These are phyloP conservation scores for Aspergillus tamarii DNA, from an alignment of 2,329 filamentous ascomycete species.

Conservation along the genomic window DNA sequence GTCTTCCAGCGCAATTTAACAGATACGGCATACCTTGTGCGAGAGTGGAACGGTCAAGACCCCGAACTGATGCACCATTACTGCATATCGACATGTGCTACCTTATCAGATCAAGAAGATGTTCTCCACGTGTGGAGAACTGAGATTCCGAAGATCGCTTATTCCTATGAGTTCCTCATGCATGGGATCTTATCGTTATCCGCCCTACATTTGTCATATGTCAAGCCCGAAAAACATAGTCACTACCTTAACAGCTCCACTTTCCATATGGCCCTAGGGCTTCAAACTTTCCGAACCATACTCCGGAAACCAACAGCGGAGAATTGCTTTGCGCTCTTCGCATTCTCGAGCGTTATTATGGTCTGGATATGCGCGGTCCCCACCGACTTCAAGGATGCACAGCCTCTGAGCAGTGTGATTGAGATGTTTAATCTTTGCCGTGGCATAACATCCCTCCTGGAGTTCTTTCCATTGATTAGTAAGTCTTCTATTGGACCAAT, in stretches of 20 bases:
- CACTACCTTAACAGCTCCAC: slow-evolving; percentile 18
- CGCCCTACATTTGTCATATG: slow-evolving; percentile 29
- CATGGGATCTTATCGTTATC: slow-evolving; percentile 37
- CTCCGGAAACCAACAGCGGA: neutral
- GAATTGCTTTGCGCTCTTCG: neutral
- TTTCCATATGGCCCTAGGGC: slow-evolving; percentile 19
- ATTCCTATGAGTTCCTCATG: slow-evolving; percentile 36
- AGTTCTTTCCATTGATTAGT: neutral
- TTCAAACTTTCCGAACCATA: slow-evolving; percentile 9
- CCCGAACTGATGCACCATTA: slow-evolving; percentile 47
- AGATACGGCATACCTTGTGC: slow-evolving; percentile 5
- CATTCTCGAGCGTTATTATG: neutral
- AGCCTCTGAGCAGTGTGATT: neutral
- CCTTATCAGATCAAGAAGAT: slow-evolving; percentile 12
- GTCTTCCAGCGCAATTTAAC: slow-evolving; percentile 13
- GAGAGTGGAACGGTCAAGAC: slow-evolving; percentile 16
- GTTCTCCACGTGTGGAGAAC: slow-evolving; percentile 34
- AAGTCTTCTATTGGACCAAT: neutral
- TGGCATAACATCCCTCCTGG: neutral
- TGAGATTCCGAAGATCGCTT: slow-evolving; percentile 33
- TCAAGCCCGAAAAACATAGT: slow-evolving; percentile 18
- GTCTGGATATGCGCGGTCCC: neutral
- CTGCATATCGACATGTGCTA: slow-evolving; percentile 37
- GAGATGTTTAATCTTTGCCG: slow-evolving; percentile 8
- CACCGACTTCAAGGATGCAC: neutral